Conservation (phyloP, 257 asterid species). For the Rubia yunnanensis region DNA sequence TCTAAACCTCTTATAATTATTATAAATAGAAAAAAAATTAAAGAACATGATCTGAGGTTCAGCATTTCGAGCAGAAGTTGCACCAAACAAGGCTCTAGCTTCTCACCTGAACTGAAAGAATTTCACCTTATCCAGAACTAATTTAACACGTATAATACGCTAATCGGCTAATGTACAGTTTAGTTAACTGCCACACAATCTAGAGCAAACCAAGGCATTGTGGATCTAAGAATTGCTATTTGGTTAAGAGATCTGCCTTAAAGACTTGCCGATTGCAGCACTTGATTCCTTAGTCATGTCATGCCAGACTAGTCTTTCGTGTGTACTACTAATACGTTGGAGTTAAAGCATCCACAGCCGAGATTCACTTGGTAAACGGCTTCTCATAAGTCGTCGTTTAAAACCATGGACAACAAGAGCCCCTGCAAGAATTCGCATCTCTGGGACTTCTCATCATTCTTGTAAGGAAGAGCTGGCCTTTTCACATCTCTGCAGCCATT, state of each 20-base stretch:
- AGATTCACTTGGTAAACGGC: not conserved
- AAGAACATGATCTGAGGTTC: not conserved
- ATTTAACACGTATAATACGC: not conserved
- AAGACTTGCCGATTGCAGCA: slow-evolving; percentile 1
- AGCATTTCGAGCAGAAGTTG: not conserved
- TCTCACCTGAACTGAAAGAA: slow-evolving; percentile 5
- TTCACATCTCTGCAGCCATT: slow-evolving; percentile 14
- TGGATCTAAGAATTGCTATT: not conserved
- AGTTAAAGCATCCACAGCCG: slow-evolving; percentile 3
- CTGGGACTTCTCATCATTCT: slow-evolving; percentile 22
- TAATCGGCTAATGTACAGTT: not conserved
- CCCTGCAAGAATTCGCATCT: slow-evolving; percentile 24
- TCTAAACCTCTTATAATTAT: not conserved
- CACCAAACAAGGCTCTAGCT: not conserved
- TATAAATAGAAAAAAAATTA: too few relatives aligned
- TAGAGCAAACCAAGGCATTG: not conserved
- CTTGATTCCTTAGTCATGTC: slow-evolving; percentile 4
- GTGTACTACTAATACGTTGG: not conserved
- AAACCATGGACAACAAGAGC: slow-evolving; percentile 26
- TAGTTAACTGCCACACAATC: not conserved
- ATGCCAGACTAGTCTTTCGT: not conserved
- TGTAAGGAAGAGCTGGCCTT: slow-evolving; percentile 12
- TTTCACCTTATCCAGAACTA: slow-evolving; percentile 1
- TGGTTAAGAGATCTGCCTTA: slow-evolving; percentile 3
- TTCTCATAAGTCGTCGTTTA: slow-evolving; percentile 18